Base-by-base conservation (phyloP, 192 early-diverging fungal species). In the Cetraspora pellucida region DNA sequence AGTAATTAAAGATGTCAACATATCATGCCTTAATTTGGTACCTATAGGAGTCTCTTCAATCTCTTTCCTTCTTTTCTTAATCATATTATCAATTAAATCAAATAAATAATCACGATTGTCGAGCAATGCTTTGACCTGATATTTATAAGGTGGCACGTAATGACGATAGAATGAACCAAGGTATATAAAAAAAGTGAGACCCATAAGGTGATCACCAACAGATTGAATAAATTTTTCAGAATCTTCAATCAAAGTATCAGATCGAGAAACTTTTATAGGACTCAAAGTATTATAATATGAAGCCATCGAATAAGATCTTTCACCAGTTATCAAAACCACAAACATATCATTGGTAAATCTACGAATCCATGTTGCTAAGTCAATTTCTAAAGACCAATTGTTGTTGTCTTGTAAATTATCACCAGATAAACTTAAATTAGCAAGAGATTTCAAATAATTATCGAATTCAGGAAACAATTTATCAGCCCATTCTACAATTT, bases 1-100 rank as follows among this genome's bases (percentile, higher is more conserved):
- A 16, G 14, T 72, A 7, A 57, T 37, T 21, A 72, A 58, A 10
- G 23, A 17, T 58, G 52, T 57, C n/a, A 72, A 50, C 23, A 72
- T 16, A 72, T 72, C 71, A 45, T 30, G 52, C 11, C 37, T 54
- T 21, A 57, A 72, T 55, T 31, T 2, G 7, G 17, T 3, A 9
- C 31, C 28, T 3, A 43, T 21, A 2, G 49, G 23, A 1, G n/a
- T 25, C 9, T 58, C 45, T 31, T 54, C 71, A 55, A 72, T 72
- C 28, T 72, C 71, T 27, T 54, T 31, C 58, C 52, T 8, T 72
- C 55, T 16, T 28, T 58, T 10, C 11, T 45, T 16, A 44, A 58
- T 57, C 16, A 72, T 57, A 9, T 57, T 58, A 0, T 30, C 4
- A 0, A 72, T 2, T 0, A 1, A 13, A 17, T 72, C 21, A 72